Base-by-base conservation (phyloP, 164 flowering plant genomes). In the Macadamia integrifolia region DNA sequence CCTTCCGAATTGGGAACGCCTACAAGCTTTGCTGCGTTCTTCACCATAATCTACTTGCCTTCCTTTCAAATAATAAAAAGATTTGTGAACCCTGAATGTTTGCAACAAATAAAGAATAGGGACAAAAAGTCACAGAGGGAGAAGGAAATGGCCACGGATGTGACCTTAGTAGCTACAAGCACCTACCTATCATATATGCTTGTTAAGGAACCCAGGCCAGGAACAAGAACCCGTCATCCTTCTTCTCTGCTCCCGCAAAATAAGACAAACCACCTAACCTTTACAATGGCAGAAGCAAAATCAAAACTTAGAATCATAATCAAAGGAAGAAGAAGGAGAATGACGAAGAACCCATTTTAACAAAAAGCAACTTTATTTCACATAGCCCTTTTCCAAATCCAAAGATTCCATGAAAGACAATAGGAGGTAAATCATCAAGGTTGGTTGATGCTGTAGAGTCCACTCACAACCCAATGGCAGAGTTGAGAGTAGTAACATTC, bases 331-430 rank as follows among this genome's bases (percentile, higher is more conserved):
- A 17, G 40, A 70, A 1, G 48, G 9, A 56, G 11, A 61, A n/a
- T 35, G 40, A 55, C 60, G 31, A 35, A 63, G 46, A 70, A 63
- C 63, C 62, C 72, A 63, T 43, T 23, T 23, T 23, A 23, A n/a
- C 46, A 42, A 59, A 53, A 48, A 10, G 18, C 15, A 42, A 35
- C 12, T 42, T 48, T 12, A 6, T 23, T 7, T 28, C 0, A 70
- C 84, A 67, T 80, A 93, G 97, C 89, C 97, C 99, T 86, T 94
- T 87, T n/a, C 99, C 99, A 77, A 94, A 94, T 50, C 99, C 99
- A 74, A 94, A 94, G 60, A 92, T 90, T 17, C 99, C 98, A 85
- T 94, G 98, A 64, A 94, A 75, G 6, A 94, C 97, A 77, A 94
- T 92, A 23, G 98, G 97, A 74, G 98, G 91, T 70, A 88, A 67